Conservation (phyloP, 257 asterid genomes). For the Solanum corneliomulleri region DNA sequence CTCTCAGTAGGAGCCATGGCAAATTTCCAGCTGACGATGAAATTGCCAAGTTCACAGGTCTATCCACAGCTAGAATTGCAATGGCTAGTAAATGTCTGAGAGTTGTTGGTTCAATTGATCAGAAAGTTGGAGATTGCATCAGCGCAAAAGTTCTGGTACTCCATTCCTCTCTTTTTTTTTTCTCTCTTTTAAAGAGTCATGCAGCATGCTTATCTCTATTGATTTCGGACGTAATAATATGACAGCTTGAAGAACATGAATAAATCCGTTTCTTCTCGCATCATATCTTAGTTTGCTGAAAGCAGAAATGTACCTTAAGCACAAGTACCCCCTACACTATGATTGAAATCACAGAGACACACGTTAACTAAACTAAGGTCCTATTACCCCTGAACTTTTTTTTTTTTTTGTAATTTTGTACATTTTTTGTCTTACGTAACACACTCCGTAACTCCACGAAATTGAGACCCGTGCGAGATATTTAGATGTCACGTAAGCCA, state of each 20-base stretch:
- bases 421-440: too few relatives aligned
- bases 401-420: too few relatives aligned
- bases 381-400: too few relatives aligned
- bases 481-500: too few relatives aligned
- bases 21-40: slow-evolving; percentile 47
- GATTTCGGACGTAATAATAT: background rate
- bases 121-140: slow-evolving; percentile 43
- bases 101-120: slow-evolving; percentile 79
- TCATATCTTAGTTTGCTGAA: background rate
- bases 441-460: too few relatives aligned
- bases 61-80: slow-evolving; percentile 45
- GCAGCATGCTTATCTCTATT: background rate
- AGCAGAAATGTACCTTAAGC: background rate
- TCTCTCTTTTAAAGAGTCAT: background rate
- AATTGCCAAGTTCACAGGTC: slow-evolving; percentile 63
- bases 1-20: slow-evolving; percentile 47
- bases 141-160: slow-evolving; percentile 39
- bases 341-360: too few relatives aligned
- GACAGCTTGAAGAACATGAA: background rate
- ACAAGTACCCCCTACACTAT: too few relatives aligned
- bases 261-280: background rate
- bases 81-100: slow-evolving; percentile 61
- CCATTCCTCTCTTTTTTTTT: background rate
- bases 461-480: too few relatives aligned
- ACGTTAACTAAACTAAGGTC: too few relatives aligned